Conservation (phyloP, 2,329 filamentous ascomycete genomes). For the Neonectria ditissima region DNA sequence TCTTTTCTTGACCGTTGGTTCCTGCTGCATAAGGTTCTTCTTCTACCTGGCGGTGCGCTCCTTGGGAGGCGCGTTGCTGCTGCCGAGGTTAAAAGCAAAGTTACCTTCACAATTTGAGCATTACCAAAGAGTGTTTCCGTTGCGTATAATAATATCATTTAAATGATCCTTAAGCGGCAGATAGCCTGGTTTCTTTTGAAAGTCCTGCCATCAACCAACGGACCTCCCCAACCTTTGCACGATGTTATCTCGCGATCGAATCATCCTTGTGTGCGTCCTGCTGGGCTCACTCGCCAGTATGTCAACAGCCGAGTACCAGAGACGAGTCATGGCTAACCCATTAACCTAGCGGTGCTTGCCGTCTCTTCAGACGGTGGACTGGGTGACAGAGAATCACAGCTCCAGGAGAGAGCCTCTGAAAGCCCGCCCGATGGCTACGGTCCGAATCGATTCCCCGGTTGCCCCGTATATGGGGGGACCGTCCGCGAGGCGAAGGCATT, state of each 20-base stretch:
- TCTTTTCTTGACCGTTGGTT: no score
- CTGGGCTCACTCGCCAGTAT: not conserved
- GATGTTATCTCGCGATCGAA: not conserved
- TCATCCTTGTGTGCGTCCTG: not conserved
- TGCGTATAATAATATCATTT: no score
- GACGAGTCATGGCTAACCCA: not conserved
- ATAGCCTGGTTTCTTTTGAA: not conserved
- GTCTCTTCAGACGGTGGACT: not conserved
- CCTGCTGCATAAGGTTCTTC: no score
- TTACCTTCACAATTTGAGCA: no score
- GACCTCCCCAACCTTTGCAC: not conserved
- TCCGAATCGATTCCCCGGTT: no score
- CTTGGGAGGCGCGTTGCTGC: no score
- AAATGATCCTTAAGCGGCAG: no score
- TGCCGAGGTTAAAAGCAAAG: no score
- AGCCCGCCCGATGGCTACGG: slow-evolving; percentile 29
- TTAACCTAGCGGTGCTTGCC: not conserved
- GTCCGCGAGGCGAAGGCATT: slow-evolving; percentile 17
- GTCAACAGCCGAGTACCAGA: not conserved
- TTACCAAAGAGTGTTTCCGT: no score
- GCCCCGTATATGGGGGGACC: no score
- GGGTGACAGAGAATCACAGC: no score
- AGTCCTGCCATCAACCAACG: not conserved
- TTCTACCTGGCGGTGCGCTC: no score
- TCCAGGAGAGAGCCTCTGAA: slow-evolving; percentile 12